Percentiles rank a stretch among this genome's conserved stretches.
Conservation (phyloP, 2,329 filamentous ascomycete species). For the Cryoendolithus antarcticus region DNA sequence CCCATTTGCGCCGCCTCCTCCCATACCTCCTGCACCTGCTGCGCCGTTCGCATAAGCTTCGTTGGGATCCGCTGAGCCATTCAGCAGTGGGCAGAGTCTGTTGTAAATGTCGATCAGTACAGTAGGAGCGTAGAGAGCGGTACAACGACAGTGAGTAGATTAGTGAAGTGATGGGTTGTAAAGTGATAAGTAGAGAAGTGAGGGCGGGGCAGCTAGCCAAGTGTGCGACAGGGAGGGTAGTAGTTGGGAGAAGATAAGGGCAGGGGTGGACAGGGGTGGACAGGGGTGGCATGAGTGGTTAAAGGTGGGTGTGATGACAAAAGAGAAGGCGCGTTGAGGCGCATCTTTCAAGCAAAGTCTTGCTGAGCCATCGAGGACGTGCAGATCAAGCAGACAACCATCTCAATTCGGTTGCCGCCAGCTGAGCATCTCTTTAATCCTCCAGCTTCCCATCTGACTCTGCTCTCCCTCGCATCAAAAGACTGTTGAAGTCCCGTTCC, state of each 20-base stretch:
- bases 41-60: conserved; percentile 8
- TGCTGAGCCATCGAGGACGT: too few species aligned
- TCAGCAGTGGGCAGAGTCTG: conserved; percentile 74
- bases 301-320: background rate
- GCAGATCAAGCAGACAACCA: too few species aligned
- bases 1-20: conserved; percentile 8
- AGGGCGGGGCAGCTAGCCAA: background rate
- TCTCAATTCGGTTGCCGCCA: too few species aligned
- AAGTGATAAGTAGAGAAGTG: too few species aligned
- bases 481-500: conserved; percentile 4
- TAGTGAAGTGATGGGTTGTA: too few species aligned
- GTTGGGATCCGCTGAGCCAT: conserved; percentile 48
- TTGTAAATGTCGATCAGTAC: conserved; percentile 17
- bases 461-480: background rate
- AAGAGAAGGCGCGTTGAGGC: background rate
- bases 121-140: background rate
- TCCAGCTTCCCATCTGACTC: too few species aligned
- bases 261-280: background rate
- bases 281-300: background rate
- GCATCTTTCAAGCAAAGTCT: too few species aligned
- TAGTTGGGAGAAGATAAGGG: background rate
- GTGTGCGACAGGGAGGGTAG: background rate
- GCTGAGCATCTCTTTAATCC: too few species aligned
- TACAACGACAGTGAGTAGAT: too few species aligned
- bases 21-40: too few species aligned